Base-by-base conservation (phyloP, 1,284 basidiomycete species). In the Vanrija sp. region DNA sequence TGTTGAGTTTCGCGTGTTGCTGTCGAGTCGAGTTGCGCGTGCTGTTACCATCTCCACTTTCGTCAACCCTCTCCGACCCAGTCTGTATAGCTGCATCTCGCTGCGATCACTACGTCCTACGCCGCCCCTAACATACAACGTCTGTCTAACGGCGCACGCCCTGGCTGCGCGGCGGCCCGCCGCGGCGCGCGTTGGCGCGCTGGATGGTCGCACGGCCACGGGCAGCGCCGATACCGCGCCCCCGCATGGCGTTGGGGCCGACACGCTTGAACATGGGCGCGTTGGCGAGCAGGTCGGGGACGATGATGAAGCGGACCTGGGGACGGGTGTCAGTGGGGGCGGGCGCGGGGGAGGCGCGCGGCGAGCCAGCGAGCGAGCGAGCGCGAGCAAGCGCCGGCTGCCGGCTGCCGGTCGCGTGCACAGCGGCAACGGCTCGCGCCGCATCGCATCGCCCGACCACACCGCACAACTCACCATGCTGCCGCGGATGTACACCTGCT, bases 211-310 rank as follows among this genome's bases (percentile, higher is more conserved):
- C 77, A 54, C 77, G 73, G 55, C 77, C 77, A 64, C 77, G 66
- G 10, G 73, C 72, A 44, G 93, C 96, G 73, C 96, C 96, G 73
- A 99, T 98, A 86, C 96, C 96, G 65, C 95, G 84, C 69, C 96
- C 96, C 69, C 90, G 89, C 93, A 98, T 97, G 40, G 93, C 94
- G 74, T 98, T 97, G 16, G 94, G 92, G 46, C 95, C 94, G 49
- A 97, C 91, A 64, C 95, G 88, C 80, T 98, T 98, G 81, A 98
- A 97, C 96, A 99, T 99, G 19, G 96, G 96, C 25, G 96, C 96
- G 75, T 98, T 97, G 73, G 97, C 91, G 65, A 99, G 82, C 88
- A 99, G 97, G 78, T 98, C 96, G 48, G 96, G 96, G 25, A 99
- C 96, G 74, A 98, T 97, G 81, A 98, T 95, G 82, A 98, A 98